These are phyloP conservation scores for Picea abies DNA, from an alignment of 83 land plant species.

Conservation along the genomic window DNA sequence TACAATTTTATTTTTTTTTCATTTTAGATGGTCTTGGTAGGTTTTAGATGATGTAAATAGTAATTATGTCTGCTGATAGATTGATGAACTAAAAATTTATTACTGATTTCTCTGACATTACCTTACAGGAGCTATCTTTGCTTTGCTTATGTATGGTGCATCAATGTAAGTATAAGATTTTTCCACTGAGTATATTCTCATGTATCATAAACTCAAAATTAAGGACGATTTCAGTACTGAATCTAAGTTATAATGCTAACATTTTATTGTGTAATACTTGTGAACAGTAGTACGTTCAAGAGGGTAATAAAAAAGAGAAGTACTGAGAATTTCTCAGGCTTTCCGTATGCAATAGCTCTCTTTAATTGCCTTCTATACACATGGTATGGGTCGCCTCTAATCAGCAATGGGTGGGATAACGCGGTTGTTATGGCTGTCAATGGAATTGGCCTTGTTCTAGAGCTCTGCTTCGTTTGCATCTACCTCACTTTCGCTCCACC, in stretches of 20 bases:
- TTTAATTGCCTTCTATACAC: conserved; percentile 58
- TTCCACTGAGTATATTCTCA: no score
- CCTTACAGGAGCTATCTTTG: neutral
- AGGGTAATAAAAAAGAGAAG: conserved; percentile 47
- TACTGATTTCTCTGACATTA: neutral
- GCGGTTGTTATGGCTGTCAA: conserved; percentile 7
- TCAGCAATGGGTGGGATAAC: conserved; percentile 52
- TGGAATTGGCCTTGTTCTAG: conserved; percentile 47
- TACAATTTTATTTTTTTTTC: no score
- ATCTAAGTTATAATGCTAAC: conserved; percentile 23
- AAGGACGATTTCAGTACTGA: conserved; percentile 33
- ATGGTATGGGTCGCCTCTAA: conserved; percentile 67
- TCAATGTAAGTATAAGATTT: neutral
- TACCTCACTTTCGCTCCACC: conserved; percentile 38
- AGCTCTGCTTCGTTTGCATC: conserved; percentile 44
- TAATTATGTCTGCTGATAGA: no score
- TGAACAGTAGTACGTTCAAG: neutral
- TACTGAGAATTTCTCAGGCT: conserved; percentile 49
- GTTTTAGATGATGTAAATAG: no score
- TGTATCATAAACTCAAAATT: conserved; percentile 20
- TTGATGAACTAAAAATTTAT: neutral
- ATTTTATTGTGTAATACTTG: neutral
- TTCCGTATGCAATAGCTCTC: conserved; percentile 56
- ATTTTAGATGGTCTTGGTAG: no score
- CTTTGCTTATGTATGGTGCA: neutral